phyloP scores from a whole-genome alignment of 306 rosid genomes.

The Vigna radiata region DNA sequence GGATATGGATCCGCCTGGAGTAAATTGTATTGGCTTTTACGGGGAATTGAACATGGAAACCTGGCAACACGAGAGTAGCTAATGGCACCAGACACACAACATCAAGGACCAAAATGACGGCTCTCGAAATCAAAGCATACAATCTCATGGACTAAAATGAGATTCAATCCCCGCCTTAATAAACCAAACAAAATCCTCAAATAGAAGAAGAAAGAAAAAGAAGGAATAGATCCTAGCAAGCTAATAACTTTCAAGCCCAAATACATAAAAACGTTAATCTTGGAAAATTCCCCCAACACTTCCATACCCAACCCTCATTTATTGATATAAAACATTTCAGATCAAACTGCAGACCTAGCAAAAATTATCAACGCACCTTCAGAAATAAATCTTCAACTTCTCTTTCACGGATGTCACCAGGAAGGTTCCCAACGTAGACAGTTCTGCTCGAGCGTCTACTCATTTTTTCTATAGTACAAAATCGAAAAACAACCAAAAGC shows the following conservation, averaged over 20 bases:
- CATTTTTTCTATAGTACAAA: constrained; percentile 57
- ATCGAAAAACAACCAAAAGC: not conserved
- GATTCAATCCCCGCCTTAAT: not conserved
- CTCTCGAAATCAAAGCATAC: too few relatives aligned
- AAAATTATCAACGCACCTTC: constrained; percentile 61
- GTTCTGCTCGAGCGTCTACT: constrained; percentile 93
- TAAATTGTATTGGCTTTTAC: not conserved
- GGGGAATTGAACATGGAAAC: not conserved
- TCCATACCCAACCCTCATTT: not conserved
- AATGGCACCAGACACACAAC: not conserved
- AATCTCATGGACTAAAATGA: not conserved
- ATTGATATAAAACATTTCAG: not conserved
- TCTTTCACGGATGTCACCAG: constrained; percentile 98
- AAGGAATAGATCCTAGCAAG: constrained; percentile 22
- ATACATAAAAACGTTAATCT: not conserved
- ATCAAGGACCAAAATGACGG: not conserved
- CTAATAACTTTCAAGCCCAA: not conserved
- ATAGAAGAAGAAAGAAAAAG: not conserved
- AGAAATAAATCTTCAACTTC: constrained; percentile 94
- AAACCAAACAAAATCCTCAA: constrained; percentile 24
- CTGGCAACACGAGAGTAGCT: not conserved
- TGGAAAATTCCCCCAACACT: not conserved
- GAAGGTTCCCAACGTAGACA: constrained; percentile 94
- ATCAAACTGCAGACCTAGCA: not conserved
- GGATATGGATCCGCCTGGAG: not conserved